phyloP scores from a whole-genome alignment of 805 yeast genomes.

The Candida fluviatilis region DNA sequence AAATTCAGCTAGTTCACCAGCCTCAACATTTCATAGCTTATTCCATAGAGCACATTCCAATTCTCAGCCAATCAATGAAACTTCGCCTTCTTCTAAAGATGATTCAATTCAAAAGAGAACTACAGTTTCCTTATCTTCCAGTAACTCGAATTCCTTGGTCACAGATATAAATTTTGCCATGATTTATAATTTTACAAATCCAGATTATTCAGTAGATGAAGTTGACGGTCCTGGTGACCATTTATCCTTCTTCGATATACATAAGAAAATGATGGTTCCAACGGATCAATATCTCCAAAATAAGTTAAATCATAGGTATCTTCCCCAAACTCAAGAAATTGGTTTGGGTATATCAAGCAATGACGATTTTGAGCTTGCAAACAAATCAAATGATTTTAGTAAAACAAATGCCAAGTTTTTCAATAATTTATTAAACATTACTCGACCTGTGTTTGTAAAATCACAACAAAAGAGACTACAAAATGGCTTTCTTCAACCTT shows the following conservation, averaged over 20 bases:
- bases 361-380: conserved; percentile 5
- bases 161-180: conserved; percentile 27
- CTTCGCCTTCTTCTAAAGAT: conserved; percentile 10
- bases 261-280: conserved; percentile 27
- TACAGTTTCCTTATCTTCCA: conserved; percentile 28
- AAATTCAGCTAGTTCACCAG: conserved; percentile 27
- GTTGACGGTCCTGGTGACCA: conserved; percentile 18
- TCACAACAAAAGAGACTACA: conserved; percentile 19
- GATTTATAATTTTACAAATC: conserved; percentile 31
- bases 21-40: conserved; percentile 27
- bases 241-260: conserved; percentile 20
- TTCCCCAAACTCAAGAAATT: conserved; percentile 9
- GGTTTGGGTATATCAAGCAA: conserved; percentile 19
- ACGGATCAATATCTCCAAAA: conserved; percentile 31
- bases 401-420: conserved; percentile 16
- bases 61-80: conserved; percentile 11
- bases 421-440: conserved; percentile 13
- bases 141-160: conserved; percentile 30
- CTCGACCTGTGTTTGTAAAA: conserved; percentile 22
- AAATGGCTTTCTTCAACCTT: conserved; percentile 20
- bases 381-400: conserved; percentile 14
- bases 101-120: conserved; percentile 14
- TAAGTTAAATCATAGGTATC: conserved; percentile 14
- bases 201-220: conserved; percentile 24
- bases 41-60: conserved; percentile 24